Evolutionary conservation across 108 stramenopile genomes (phyloP).

Genomic region (Hondaea fermentalgiana): DNA sequence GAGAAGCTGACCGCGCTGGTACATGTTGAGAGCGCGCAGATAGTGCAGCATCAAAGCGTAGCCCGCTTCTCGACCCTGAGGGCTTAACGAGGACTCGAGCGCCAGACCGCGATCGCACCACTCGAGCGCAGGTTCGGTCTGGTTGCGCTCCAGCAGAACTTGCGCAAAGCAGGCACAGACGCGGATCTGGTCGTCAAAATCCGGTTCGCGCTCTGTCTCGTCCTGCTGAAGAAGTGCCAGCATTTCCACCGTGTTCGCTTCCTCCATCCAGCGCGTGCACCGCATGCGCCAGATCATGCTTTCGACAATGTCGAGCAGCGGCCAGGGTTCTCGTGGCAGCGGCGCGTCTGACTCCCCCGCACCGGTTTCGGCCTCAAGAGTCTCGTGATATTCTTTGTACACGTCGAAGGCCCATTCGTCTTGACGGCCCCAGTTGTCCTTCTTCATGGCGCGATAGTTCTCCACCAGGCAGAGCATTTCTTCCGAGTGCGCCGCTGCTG

Average conservation of each 20-base stretch:
- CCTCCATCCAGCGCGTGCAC: conserved; percentile 20
- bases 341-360: not conserved
- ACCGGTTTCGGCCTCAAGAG: not conserved
- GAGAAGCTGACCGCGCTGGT: not conserved
- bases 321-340: not conserved
- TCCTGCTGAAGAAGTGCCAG: not conserved
- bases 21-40: conserved; percentile 9
- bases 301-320: not conserved
- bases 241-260: not conserved
- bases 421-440: conserved; percentile 8
- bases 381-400: not conserved
- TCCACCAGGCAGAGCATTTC: not conserved
- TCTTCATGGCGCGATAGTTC: not conserved
- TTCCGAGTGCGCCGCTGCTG: not conserved
- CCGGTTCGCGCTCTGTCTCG: not conserved
- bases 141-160: not conserved
- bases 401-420: not conserved
- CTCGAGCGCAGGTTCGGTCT: not conserved
- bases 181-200: not conserved
- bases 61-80: not conserved
- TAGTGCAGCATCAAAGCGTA: not conserved
- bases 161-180: conserved; percentile 6
- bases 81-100: not conserved
- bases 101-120: conserved; percentile 8
- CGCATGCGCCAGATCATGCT: conserved; percentile 16